Percentiles rank a stretch among this genome's conserved stretches.
phyloP scores from a whole-genome alignment of 768 basidiomycete species.

The Udeniomyces megalosporus region DNA sequence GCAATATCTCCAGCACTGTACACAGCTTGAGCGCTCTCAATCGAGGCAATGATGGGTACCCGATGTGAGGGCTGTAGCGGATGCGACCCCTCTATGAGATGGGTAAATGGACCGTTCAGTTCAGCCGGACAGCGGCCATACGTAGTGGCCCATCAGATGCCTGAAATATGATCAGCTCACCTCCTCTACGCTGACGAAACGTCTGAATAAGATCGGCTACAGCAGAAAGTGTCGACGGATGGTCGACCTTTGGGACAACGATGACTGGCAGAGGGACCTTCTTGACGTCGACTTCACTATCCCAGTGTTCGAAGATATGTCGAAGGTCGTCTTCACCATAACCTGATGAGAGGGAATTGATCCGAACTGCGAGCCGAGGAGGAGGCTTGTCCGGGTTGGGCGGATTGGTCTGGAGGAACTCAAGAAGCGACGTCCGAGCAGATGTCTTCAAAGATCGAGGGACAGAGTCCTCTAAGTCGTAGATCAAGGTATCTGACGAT shows the following conservation, averaged over 20 bases:
- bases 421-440: constrained; percentile 35
- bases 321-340: constrained; percentile 22
- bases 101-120: too few relatives aligned
- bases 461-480: constrained; percentile 80
- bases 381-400: neutral
- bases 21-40: neutral
- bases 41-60: neutral
- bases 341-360: constrained; percentile 26
- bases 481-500: constrained; percentile 58
- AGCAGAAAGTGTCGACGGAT: neutral
- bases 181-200: too few relatives aligned
- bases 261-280: neutral
- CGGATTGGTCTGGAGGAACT: constrained; percentile 35
- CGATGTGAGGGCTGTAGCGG: neutral
- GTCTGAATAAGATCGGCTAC: neutral
- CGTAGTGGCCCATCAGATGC: too few relatives aligned
- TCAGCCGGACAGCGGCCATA: too few relatives aligned
- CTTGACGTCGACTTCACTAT: neutral
- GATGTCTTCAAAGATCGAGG: constrained; percentile 46
- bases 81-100: too few relatives aligned
- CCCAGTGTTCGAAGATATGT: neutral
- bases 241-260: constrained; percentile 8
- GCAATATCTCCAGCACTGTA: constrained; percentile 1
- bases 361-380: constrained; percentile 20
- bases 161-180: too few relatives aligned